Evolutionary conservation across 2,329 filamentous ascomycete genomes (phyloP), one percentile per base, ranked within the genome.

Genomic region (Aspergillus pseudoterreus): DNA sequence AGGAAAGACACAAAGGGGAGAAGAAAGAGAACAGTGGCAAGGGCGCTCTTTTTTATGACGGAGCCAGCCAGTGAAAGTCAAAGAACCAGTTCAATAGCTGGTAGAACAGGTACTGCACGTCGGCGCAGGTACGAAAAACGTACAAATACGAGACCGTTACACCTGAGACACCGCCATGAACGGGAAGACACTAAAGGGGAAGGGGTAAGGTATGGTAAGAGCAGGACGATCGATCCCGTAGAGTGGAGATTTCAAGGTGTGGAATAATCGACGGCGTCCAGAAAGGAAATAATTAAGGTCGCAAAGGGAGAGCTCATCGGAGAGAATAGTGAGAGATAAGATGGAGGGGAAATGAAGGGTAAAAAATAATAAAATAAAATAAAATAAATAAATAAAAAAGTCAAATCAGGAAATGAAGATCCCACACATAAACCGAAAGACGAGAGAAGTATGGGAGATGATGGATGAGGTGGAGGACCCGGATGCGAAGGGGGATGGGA

Each of bases 131-230:
- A 42, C 39, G 44, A 51, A 49, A 50, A 50, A 56, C 54, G 57
- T 56, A 57, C 57, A 33, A 51, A 59, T 57, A 56, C 54, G 39
- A 27, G 46, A 48, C 45, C 41, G 51, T 61, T 55, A 62, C 55
- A 53, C 56, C 46, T 52, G 47, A 49, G 52, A 55, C 57, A 54
- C 57, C 60, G 59, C 59, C 58, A 61, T 61, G 43, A 50, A 58
- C 19, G 47, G 32, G 32, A 38, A 42, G 19, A 35, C 38, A 35
- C 32, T 22, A 43, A 15, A n/a, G 14, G 14, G 27, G 43, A 35
- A 17, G n/a, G 11, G 39, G 39, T 42, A 42, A 17, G 39, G 39
- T 42, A 42, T 12, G 39, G 39, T 42, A 42, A 42, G 15, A 14
- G 19, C 19, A 42, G 39, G 19, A 42, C n/a, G 39, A 42, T 42